Evolutionary conservation across 1,284 basidiomycete species (phyloP).

Genomic region (Anthracocystis setariae): DNA sequence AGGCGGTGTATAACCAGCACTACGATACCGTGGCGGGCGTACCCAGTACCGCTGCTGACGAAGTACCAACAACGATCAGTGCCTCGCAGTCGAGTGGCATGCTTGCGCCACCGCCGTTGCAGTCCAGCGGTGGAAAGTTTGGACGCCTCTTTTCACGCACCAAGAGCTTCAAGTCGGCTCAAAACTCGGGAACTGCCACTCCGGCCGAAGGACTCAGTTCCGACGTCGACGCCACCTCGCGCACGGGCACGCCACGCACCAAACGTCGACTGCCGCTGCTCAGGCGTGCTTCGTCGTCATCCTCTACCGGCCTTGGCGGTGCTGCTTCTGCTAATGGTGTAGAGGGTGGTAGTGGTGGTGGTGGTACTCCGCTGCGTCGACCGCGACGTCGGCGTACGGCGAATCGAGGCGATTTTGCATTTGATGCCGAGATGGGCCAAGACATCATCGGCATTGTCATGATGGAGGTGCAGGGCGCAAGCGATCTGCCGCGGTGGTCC

Average conservation of each 20-base stretch:
- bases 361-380: conserved; percentile 5
- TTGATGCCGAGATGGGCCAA: conserved; percentile 73
- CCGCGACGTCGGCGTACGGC: conserved; percentile 56
- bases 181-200: conserved; percentile 27
- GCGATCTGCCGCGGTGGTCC: conserved; percentile 83
- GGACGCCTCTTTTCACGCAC: conserved; percentile 38
- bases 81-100: conserved; percentile 3
- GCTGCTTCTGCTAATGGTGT: conserved; percentile 4
- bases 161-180: conserved; percentile 24
- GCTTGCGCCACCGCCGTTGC: conserved; percentile 29
- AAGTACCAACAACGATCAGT: neutral
- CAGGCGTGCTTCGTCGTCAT: conserved; percentile 27
- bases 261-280: conserved; percentile 23
- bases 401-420: conserved; percentile 68
- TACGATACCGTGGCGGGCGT: conserved; percentile 39
- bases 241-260: conserved; percentile 18
- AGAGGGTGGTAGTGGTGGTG: too few species aligned
- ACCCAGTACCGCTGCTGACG: neutral
- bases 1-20: conserved; percentile 39
- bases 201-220: conserved; percentile 24
- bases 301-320: neutral
- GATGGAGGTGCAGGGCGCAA: conserved; percentile 78
- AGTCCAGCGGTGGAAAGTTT: conserved; percentile 13
- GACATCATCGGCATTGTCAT: conserved; percentile 95
- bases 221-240: conserved; percentile 22